These are phyloP conservation scores for Tetragonia tetragonoides DNA, from an alignment of 148 eudicot species.

Conservation along the genomic window DNA sequence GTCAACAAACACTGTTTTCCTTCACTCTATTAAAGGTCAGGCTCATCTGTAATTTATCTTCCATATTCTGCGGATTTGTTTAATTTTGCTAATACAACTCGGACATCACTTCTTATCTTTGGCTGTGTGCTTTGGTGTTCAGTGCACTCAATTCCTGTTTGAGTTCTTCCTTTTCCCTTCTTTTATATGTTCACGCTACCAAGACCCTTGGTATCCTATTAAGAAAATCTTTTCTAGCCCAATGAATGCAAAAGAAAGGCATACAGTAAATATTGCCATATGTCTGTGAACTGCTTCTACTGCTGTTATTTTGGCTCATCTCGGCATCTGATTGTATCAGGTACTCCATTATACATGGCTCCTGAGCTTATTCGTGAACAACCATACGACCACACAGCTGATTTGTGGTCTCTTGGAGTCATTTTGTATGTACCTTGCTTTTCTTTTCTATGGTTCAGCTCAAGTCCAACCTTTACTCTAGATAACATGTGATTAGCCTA, in stretches of 20 bases:
- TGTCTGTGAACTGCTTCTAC: no score
- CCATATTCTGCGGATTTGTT: neutral
- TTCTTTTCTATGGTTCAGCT: slow-evolving; percentile 11
- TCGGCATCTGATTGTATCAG: slow-evolving; percentile 31
- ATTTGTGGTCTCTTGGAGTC: slow-evolving; percentile 98
- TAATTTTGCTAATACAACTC: neutral
- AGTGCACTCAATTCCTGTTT: no score
- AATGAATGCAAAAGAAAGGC: no score
- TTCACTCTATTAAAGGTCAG: slow-evolving; percentile 97
- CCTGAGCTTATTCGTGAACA: slow-evolving; percentile 99
- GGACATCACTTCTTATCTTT: no score
- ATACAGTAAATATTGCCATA: no score
- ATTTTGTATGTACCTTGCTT: slow-evolving; percentile 62
- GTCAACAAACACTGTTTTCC: slow-evolving; percentile 94
- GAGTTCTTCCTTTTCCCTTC: no score
- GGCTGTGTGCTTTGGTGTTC: no score
- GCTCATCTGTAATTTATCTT: neutral
- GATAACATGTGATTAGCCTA: neutral
- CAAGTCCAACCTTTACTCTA: neutral
- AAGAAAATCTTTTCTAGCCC: no score
- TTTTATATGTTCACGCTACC: no score
- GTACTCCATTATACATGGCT: slow-evolving; percentile 99
- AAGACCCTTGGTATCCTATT: no score
- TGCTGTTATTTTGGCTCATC: neutral
- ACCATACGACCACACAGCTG: slow-evolving; percentile 98